Conservation (phyloP, 2,329 filamentous ascomycete genomes). For the Scorias spongiosa region DNA sequence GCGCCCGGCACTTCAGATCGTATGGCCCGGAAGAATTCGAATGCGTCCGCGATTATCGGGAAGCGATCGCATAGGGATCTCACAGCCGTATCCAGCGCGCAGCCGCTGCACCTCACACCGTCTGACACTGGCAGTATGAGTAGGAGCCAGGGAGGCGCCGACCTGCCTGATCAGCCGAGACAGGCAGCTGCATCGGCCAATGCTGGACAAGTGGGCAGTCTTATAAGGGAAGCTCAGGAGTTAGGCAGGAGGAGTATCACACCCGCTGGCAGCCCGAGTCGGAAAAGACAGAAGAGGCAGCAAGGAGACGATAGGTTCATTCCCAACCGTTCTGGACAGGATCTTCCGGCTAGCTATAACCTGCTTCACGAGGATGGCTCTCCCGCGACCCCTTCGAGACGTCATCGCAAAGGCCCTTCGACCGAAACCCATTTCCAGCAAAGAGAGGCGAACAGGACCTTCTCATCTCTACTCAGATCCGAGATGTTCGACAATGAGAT, state of each 20-base stretch:
- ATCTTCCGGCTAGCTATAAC: constrained; percentile 84
- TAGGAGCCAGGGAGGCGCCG: too few relatives aligned
- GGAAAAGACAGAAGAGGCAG: constrained; percentile 54
- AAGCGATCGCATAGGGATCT: constrained; percentile 24
- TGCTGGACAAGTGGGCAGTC: constrained; percentile 42
- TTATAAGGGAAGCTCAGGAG: constrained; percentile 46
- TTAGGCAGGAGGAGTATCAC: constrained; percentile 45
- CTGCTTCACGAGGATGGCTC: constrained; percentile 85
- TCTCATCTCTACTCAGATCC: constrained; percentile 70
- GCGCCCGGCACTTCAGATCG: too few relatives aligned
- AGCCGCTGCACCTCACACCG: constrained; percentile 3
- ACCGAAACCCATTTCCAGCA: constrained; percentile 89
- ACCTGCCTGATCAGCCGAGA: neutral
- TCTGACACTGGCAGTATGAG: too few relatives aligned
- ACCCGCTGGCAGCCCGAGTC: constrained; percentile 49
- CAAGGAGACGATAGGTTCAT: constrained; percentile 64
- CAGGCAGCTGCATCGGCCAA: constrained; percentile 20
- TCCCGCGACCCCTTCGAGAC: constrained; percentile 74
- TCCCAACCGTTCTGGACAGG: constrained; percentile 81
- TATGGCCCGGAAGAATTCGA: too few relatives aligned
- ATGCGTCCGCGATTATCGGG: too few relatives aligned
- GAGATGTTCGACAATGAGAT: constrained; percentile 88
- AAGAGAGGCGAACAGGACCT: constrained; percentile 89
- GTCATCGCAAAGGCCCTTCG: constrained; percentile 71
- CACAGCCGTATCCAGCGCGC: constrained; percentile 4